Conservation (phyloP, 2,329 filamentous ascomycete species). For the Bertia moriformis region DNA sequence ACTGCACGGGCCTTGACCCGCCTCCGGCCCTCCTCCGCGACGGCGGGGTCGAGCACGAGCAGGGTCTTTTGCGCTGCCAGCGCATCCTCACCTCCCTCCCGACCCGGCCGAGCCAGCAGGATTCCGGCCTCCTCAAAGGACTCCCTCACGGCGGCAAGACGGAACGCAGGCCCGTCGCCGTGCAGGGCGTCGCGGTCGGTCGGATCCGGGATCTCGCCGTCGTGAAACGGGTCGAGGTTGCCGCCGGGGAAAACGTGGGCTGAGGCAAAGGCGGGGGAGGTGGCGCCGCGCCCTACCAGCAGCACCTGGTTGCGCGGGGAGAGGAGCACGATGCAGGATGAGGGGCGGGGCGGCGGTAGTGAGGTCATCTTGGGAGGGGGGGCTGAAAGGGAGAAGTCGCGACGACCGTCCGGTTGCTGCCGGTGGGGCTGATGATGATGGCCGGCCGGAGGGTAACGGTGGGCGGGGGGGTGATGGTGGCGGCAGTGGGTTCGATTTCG, state of each 20-base stretch:
- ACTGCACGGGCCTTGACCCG: slow-evolving; percentile 53
- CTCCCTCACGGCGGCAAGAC: slow-evolving; percentile 75
- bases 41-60: slow-evolving; percentile 41
- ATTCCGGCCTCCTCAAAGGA: slow-evolving; percentile 93
- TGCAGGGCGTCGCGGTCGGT: slow-evolving; percentile 40
- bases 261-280: slow-evolving; percentile 71
- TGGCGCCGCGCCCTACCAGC: slow-evolving; percentile 71
- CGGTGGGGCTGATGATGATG: background rate
- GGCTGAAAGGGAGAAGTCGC: background rate
- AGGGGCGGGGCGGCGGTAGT: background rate
- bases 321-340: slow-evolving; percentile 57
- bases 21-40: slow-evolving; percentile 51
- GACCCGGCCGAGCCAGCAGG: no score
- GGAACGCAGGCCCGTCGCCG: slow-evolving; percentile 57
- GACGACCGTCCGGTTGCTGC: background rate
- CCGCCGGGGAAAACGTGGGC: slow-evolving; percentile 94
- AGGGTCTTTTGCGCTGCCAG: slow-evolving; percentile 40
- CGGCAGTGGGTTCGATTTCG: no score
- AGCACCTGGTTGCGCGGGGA: slow-evolving; percentile 79
- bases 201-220: slow-evolving; percentile 30
- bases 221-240: slow-evolving; percentile 63
- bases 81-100: slow-evolving; percentile 21
- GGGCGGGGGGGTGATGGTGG: no score
- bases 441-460: no score
- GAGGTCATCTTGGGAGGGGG: background rate